Evolutionary conservation across 192 early-diverging fungal genomes (phyloP).

Genomic region (Coemansia sp.): DNA sequence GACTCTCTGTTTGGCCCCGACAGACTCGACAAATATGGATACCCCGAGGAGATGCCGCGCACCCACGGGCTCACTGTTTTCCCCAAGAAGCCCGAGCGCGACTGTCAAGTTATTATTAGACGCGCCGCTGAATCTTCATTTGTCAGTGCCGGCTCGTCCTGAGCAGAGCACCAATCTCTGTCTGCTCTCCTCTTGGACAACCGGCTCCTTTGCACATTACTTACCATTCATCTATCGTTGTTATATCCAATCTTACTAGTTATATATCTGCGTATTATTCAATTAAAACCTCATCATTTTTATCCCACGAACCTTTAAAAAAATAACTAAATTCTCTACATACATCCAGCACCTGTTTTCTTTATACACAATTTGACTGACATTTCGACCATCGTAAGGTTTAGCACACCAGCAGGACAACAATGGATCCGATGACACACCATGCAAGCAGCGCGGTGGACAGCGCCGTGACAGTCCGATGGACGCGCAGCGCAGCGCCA

Average conservation of each 20-base stretch:
- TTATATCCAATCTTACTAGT: too few relatives aligned
- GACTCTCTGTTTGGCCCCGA: slow-evolving; percentile 14
- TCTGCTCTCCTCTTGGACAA: too few relatives aligned
- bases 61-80: slow-evolving; percentile 16
- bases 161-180: too few relatives aligned
- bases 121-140: slow-evolving; percentile 1
- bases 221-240: too few relatives aligned
- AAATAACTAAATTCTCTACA: too few relatives aligned
- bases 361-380: too few relatives aligned
- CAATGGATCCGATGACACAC: slow-evolving; percentile 34
- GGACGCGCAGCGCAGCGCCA: background rate
- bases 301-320: too few relatives aligned
- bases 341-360: too few relatives aligned
- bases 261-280: too few relatives aligned
- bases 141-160: background rate
- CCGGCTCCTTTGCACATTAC: too few relatives aligned
- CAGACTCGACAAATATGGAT: slow-evolving; percentile 9
- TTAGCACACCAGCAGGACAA: slow-evolving; percentile 3
- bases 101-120: slow-evolving; percentile 20
- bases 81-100: slow-evolving; percentile 30
- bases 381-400: too few relatives aligned
- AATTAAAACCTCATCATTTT: too few relatives aligned
- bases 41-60: slow-evolving; percentile 24
- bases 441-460: slow-evolving; percentile 34
- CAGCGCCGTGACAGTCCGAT: slow-evolving; percentile 6